Base-by-base conservation (phyloP, 140 eudicot genomes). In the Bidens hawaiensis region DNA sequence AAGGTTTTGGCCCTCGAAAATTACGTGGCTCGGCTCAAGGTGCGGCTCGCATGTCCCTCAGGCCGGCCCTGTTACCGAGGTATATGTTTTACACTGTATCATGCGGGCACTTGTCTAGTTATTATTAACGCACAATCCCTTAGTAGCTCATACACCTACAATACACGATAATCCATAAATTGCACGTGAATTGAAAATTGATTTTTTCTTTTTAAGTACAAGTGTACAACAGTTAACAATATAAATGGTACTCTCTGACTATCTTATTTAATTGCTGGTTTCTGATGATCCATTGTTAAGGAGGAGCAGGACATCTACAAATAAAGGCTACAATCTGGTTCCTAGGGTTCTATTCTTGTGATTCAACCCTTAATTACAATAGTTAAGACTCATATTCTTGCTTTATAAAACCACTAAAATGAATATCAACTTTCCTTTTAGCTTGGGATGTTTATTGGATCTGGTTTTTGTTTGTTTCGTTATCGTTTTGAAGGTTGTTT, bases 251-350 rank as follows among this genome's bases (percentile, higher is more conserved):
- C 71, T 51, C 51, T 66, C 51, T 51, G 52, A 23, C 52, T 14
- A 23, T 2, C 16, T 64, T 66, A 66, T 49, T 66, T 62, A 24
- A 62, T 22, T 18, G 26, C 11, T 64, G 7, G 49, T 15, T n/a
- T 34, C 18, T 50, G 26, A 66, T 51, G 68, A 62, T 62, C 24
- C 36, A 41, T 62, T 41, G 43, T 36, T 40, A 60, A 18, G 66
- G 23, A 60, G 66, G 22, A 40, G 66, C 68, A 62, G 68, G 33
- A 49, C 18, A 52, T 66, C 52, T 66, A 66, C 53, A 66, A 50
- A 52, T 66, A 66, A 66, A 66, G 62, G 62, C 71, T 50, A 51
- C 62, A 66, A 66, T 49, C 53, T 50, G 71, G 49, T 50, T 13
- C 25, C 38, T 65, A 65, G 71, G 62, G 25, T 33, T 65, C 71